Base-by-base conservation (phyloP, 352 stramenopile genomes). In the Pythium sukuiense region DNA sequence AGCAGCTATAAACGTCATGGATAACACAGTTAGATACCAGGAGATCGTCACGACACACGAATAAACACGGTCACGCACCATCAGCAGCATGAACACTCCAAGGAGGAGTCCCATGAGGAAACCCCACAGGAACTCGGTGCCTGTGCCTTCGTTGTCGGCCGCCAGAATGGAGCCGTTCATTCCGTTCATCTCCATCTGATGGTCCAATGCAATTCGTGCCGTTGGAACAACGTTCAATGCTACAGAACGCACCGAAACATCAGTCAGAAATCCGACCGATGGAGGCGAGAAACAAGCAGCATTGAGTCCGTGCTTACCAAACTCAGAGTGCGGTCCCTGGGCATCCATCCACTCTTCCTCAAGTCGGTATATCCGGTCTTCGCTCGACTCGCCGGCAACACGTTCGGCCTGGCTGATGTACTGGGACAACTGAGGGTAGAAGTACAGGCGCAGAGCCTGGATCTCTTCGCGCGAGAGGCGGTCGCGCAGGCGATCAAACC, bases 321-420 rank as follows among this genome's bases (percentile, higher is more conserved):
- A 95, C 70, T 95, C 87, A 0, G 87, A 95, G 54, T 95, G 83
- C 3, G 87, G 87, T n/a, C 87, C 87, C 50, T 95, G 87, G 12
- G 84, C 73, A 45, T 87, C 85, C 85, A 95, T 95, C 87, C 87
- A 95, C 74, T 95, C 85, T 58, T 95, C 87, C 71, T 95, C 87
- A 12, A 95, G 63, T 27, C 87, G 82, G 59, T 94, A 95, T 83
- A 95, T 95, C 71, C 85, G 85, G 69, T 95, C 85, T 63, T 95
- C 87, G 55, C 83, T 93, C 27, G 78, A 89, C 63, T 95, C 87
- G 32, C 84, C 84, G 39, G 72, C 55, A n/a, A 92, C 77, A 3
- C 72, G 83, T 60, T 90, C 83, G 11, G 87, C 87, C 71, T 94
- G 85, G 53, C 81, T 91, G 57, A 95, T 95, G 60, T 80, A 94